Conservation (phyloP, 805 yeast genomes). For the Ogataea pilisensis region DNA sequence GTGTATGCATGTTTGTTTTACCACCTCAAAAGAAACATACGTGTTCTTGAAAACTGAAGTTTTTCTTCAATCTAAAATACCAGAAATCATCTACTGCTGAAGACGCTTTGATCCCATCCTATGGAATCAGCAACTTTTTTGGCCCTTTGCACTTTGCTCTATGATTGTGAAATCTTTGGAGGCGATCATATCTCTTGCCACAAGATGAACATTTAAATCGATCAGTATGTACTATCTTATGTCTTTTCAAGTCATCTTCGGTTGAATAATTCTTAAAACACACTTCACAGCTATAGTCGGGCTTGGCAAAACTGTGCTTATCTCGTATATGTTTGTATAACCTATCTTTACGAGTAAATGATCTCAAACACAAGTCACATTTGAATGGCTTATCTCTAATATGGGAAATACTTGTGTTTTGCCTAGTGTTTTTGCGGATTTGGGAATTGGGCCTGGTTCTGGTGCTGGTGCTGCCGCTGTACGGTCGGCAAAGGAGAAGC, state of each 20-base stretch:
- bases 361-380: conserved; percentile 3
- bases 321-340: conserved; percentile 3
- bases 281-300: conserved; percentile 2
- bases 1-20: too few species aligned
- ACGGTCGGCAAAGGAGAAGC: too few species aligned
- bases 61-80: too few species aligned
- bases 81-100: too few species aligned
- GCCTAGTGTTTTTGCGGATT: too few species aligned
- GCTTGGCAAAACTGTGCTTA: conserved; percentile 3
- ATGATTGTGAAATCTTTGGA: conserved; percentile 16
- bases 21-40: too few species aligned
- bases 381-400: conserved; percentile 1
- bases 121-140: neutral
- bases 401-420: too few species aligned
- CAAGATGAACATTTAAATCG: conserved; percentile 5
- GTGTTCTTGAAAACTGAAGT: too few species aligned
- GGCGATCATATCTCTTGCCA: conserved; percentile 7
- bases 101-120: too few species aligned
- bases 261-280: conserved; percentile 5
- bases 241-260: conserved; percentile 8
- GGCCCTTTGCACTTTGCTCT: conserved; percentile 12
- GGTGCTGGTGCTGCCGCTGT: too few species aligned
- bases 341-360: conserved; percentile 8
- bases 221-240: conserved; percentile 5
- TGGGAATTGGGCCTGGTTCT: too few species aligned